Evolutionary conservation across 139 green algal genomes (phyloP), one percentile per base, ranked within the genome.

Genomic region (Chlamydomonas sp.): DNA sequence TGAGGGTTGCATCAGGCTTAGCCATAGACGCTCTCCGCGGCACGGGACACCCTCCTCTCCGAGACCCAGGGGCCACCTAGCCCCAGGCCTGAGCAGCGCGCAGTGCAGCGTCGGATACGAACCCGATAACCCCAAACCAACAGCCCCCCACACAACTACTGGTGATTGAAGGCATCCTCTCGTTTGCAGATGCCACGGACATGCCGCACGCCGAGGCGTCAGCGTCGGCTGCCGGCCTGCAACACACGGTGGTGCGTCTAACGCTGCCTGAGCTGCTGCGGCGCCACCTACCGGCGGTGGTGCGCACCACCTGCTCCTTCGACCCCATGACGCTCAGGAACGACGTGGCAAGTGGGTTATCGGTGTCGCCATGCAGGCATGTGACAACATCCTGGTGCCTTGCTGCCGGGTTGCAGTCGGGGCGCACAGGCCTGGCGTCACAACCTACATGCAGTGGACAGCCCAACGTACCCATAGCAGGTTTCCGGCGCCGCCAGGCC

Each of bases 271-370:
- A 88, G 73, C 83, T 88, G 74, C 73, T 88, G 31, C 63, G 31
- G 1, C 63, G 63, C 10, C 12, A 88, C 63, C 73, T 88, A 49
- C 83, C 83, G 3, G 2, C n/a, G 15, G 72, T 88, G 60, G 74
- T 88, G 49, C 74, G 74, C 8, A 62, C 74, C 31, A 76, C 57
- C 1, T 10, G 78, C 67, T 82, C 73, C 83, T 88, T 88, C 49
- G 83, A 88, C 83, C 83, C 83, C 63, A 88, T 88, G 83, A 59
- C 73, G 0, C 69, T 88, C 4, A 31, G 83, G 6, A 88, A 88
- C 63, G 83, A 88, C 6, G 12, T 88, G 12, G 74, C 74, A 5
- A 80, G 83, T 87, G 62, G 63, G 83, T 80, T 5, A 10, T 71
- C 12, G 66, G 66, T 14, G 66, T 71, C 12, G 10, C 66, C 10